These are phyloP conservation scores for Sisymbrium irio DNA, from an alignment of 345 rosid species.

Conservation along the genomic window DNA sequence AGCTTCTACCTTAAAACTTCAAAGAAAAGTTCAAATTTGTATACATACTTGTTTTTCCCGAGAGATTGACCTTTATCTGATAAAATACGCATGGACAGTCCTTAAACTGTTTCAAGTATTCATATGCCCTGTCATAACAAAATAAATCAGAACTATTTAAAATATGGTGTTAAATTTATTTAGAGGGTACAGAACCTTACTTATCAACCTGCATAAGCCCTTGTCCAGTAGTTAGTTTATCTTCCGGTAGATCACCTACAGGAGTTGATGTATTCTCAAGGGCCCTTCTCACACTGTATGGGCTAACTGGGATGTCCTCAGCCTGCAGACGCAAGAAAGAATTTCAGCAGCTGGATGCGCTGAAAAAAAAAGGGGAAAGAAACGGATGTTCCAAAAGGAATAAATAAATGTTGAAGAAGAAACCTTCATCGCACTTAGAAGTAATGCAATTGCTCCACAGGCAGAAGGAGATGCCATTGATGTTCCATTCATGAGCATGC, in stretches of 20 bases:
- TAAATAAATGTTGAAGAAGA: slow-evolving; percentile 23
- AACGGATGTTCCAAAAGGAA: slow-evolving; percentile 1
- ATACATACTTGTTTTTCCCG: slow-evolving; percentile 79
- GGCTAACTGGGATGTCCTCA: slow-evolving; percentile 76
- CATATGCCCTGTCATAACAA: slow-evolving; percentile 65
- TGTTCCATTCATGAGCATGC: slow-evolving; percentile 99
- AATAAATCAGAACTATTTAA: slow-evolving; percentile 30
- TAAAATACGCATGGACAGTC: slow-evolving; percentile 62
- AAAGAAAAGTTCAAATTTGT: slow-evolving; percentile 4
- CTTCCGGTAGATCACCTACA: slow-evolving; percentile 71
- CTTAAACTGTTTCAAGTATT: slow-evolving; percentile 57
- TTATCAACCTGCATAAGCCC: slow-evolving; percentile 98
- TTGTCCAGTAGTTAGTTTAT: slow-evolving; percentile 84
- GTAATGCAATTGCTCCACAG: slow-evolving; percentile 93
- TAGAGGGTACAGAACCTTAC: slow-evolving; percentile 42
- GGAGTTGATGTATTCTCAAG: slow-evolving; percentile 83
- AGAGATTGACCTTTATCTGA: slow-evolving; percentile 68
- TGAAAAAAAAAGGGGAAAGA: slow-evolving; percentile 16
- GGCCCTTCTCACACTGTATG: slow-evolving; percentile 80
- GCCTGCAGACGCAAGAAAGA: slow-evolving; percentile 52
- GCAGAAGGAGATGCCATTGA: slow-evolving; percentile 99
- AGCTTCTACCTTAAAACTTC: slow-evolving; percentile 9
- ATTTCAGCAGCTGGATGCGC: slow-evolving; percentile 10
- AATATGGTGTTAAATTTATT: slow-evolving; percentile 14
- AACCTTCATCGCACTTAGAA: slow-evolving; percentile 97